These are phyloP conservation scores for Citrus inodora DNA, from an alignment of 345 rosid genomes.

Conservation along the genomic window DNA sequence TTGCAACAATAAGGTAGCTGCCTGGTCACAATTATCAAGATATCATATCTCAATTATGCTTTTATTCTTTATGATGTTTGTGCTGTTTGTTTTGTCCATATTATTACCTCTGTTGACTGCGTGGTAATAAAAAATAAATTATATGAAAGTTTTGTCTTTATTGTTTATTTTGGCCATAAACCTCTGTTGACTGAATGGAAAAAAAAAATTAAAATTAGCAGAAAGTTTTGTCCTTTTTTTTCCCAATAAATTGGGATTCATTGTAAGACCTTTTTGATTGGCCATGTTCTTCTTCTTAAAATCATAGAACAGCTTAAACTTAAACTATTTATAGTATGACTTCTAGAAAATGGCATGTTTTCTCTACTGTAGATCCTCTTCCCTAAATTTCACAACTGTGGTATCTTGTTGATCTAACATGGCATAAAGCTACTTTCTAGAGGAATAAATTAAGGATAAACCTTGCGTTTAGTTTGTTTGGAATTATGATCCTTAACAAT, in stretches of 20 bases:
- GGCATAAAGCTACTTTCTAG: not conserved
- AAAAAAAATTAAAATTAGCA: not conserved
- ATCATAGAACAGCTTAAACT: not conserved
- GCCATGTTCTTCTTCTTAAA: not conserved
- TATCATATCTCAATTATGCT: slow-evolving; percentile 40
- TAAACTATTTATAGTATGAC: not conserved
- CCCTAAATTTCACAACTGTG: not conserved
- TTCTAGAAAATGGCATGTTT: not conserved
- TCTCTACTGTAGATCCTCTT: not conserved
- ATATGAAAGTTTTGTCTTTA: not conserved
- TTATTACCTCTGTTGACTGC: not conserved
- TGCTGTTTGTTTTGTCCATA: slow-evolving; percentile 5
- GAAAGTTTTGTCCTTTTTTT: not conserved
- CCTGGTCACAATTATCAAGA: slow-evolving; percentile 52
- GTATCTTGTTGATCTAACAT: not conserved
- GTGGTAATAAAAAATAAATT: not conserved
- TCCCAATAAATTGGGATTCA: not conserved
- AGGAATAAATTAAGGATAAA: not conserved
- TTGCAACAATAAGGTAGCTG: slow-evolving; percentile 71
- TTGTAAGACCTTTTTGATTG: not conserved
- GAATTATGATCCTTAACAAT: not conserved
- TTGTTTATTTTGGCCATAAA: not conserved
- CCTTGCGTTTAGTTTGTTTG: not conserved
- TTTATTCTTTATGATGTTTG: slow-evolving; percentile 21
- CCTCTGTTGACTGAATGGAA: not conserved